phyloP scores from a whole-genome alignment of 495 filamentous ascomycete species.

The Tuber microsphaerosporum region DNA sequence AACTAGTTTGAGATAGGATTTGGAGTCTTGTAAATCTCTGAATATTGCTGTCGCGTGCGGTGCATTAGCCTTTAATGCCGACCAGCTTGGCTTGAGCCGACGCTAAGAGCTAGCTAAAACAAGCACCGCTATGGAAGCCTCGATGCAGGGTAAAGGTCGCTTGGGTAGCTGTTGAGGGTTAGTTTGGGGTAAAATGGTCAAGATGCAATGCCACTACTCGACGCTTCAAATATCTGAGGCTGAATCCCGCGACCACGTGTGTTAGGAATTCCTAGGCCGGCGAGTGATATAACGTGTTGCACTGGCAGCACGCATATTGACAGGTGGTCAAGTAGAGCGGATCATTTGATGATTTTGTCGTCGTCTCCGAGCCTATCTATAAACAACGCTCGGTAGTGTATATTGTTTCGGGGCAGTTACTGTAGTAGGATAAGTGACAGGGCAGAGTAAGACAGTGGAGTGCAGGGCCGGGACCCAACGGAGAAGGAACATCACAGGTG shows the following conservation, averaged over 20 bases:
- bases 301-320: not conserved
- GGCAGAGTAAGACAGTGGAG: not conserved
- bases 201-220: not conserved
- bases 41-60: not conserved
- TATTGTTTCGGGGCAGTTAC: not conserved
- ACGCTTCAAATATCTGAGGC: not conserved
- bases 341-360: not conserved
- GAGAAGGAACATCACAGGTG: not conserved
- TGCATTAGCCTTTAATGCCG: not conserved
- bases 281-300: not conserved
- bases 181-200: not conserved
- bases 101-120: not conserved
- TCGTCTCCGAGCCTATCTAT: not conserved
- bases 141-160: not conserved
- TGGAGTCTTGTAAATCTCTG: not conserved
- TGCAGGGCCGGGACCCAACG: not conserved
- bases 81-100: not conserved
- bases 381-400: not conserved
- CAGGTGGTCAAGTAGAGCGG: not conserved
- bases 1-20: not conserved
- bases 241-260: not conserved
- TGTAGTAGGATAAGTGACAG: not conserved
- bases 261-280: not conserved
- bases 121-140: not conserved
- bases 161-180: not conserved